phyloP scores from a whole-genome alignment of 2,329 filamentous ascomycete species.

The Chaetomium globosum region DNA sequence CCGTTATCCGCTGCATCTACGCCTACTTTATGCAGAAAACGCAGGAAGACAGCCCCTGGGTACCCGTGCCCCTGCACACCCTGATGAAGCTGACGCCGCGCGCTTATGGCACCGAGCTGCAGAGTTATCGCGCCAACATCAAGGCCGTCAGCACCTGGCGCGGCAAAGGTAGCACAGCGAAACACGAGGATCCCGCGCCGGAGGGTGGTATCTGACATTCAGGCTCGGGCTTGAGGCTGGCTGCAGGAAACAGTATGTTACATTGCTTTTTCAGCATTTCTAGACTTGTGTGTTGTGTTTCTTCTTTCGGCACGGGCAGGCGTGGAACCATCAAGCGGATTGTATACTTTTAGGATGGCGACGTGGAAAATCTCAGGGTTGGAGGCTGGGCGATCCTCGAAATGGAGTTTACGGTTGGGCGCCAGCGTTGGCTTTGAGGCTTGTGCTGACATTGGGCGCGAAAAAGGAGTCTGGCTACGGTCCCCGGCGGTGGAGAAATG shows the following conservation, averaged over 20 bases:
- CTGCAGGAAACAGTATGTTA: not conserved
- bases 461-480: not conserved
- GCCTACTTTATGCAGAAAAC: constrained; percentile 98
- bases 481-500: not conserved
- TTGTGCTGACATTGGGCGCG: not conserved
- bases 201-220: constrained; percentile 35
- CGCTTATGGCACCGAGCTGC: constrained; percentile 90
- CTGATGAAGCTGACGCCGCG: constrained; percentile 94
- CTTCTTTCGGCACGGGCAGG: not conserved
- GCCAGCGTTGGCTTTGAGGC: constrained; percentile 1
- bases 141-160: constrained; percentile 96
- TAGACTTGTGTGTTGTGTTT: constrained; percentile 3
- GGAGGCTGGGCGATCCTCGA: not conserved
- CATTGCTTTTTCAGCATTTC: constrained; percentile 5
- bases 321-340: constrained; percentile 8
- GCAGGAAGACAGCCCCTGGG: constrained; percentile 92
- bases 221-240: not conserved
- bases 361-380: not conserved
- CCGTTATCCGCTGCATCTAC: constrained; percentile 94
- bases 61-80: constrained; percentile 95
- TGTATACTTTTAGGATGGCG: constrained; percentile 5
- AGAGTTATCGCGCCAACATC: constrained; percentile 86
- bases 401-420: constrained; percentile 12
- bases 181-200: constrained; percentile 68
- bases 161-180: constrained; percentile 88